Evolutionary conservation across 2,329 filamentous ascomycete species (phyloP).

Genomic region (Tolypocladium cylindrosporum): DNA sequence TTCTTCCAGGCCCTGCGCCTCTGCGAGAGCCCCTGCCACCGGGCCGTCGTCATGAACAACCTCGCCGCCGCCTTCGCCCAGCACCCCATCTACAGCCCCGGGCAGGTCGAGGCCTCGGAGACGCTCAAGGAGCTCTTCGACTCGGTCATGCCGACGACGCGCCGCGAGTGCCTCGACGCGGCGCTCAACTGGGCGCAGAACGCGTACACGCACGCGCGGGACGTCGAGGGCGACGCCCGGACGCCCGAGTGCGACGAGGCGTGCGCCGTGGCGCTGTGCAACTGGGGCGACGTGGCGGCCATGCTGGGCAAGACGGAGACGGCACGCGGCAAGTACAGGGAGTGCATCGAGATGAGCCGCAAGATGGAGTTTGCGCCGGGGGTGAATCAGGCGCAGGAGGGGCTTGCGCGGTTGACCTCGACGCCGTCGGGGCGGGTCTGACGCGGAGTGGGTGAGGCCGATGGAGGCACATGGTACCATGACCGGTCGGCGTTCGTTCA

Average conservation of each 20-base stretch:
- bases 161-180: slow-evolving; percentile 54
- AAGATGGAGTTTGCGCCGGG: slow-evolving; percentile 42
- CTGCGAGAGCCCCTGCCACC: slow-evolving; percentile 60
- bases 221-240: slow-evolving; percentile 55
- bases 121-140: slow-evolving; percentile 16
- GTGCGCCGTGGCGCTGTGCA: slow-evolving; percentile 76
- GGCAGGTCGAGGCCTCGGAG: slow-evolving; percentile 15
- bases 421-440: slow-evolving; percentile 1
- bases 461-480: too few relatives aligned
- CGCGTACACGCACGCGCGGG: slow-evolving; percentile 55
- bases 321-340: slow-evolving; percentile 57
- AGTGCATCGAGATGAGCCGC: slow-evolving; percentile 54
- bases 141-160: slow-evolving; percentile 31
- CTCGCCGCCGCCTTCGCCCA: slow-evolving; percentile 65
- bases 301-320: slow-evolving; percentile 57
- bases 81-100: slow-evolving; percentile 36
- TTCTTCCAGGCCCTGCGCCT: slow-evolving; percentile 76
- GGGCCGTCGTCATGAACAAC: slow-evolving; percentile 80
- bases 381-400: slow-evolving; percentile 40
- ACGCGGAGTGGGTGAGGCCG: background rate
- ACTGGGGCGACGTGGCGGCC: slow-evolving; percentile 74
- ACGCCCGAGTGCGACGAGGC: slow-evolving; percentile 74
- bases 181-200: slow-evolving; percentile 73
- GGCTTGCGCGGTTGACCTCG: slow-evolving; percentile 27
- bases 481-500: too few relatives aligned